Evolutionary conservation across 441 rosid species (phyloP).

Genomic region (Mallotus japonicus): DNA sequence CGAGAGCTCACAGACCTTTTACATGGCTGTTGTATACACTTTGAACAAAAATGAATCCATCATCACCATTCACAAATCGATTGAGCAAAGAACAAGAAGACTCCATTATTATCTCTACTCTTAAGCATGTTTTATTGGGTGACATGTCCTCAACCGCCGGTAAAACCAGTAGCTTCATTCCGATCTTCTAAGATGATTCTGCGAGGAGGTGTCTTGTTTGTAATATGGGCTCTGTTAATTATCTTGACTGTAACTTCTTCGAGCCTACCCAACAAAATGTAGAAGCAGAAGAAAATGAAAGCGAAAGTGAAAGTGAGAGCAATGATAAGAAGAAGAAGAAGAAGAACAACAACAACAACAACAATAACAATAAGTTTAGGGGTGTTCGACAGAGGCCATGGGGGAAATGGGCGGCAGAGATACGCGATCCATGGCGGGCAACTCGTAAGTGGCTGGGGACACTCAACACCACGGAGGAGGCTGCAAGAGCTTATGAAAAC

Average conservation of each 20-base stretch:
- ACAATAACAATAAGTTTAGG: too few relatives aligned
- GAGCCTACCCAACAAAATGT: too few relatives aligned
- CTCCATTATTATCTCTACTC: constrained; percentile 34
- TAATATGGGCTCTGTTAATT: constrained; percentile 11
- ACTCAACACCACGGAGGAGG: constrained; percentile 59
- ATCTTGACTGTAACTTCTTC: neutral
- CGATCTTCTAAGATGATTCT: constrained; percentile 12
- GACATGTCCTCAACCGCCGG: neutral
- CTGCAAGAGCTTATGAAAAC: constrained; percentile 64
- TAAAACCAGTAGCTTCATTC: neutral
- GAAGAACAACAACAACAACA: too few relatives aligned
- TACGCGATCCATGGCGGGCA: constrained; percentile 63
- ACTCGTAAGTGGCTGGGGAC: constrained; percentile 73
- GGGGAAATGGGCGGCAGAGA: constrained; percentile 75
- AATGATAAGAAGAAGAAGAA: too few relatives aligned
- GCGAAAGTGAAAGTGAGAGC: too few relatives aligned
- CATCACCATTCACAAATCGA: neutral
- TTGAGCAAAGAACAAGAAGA: constrained; percentile 24
- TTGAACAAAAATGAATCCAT: too few relatives aligned
- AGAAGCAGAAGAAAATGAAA: too few relatives aligned
- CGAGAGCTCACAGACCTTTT: too few relatives aligned
- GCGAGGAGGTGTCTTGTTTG: constrained; percentile 24
- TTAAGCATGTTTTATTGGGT: constrained; percentile 28
- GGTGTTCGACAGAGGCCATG: constrained; percentile 30
- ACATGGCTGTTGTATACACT: too few relatives aligned